Conservation (phyloP, 352 stramenopile species). For the Globisporangium iwayamae region DNA sequence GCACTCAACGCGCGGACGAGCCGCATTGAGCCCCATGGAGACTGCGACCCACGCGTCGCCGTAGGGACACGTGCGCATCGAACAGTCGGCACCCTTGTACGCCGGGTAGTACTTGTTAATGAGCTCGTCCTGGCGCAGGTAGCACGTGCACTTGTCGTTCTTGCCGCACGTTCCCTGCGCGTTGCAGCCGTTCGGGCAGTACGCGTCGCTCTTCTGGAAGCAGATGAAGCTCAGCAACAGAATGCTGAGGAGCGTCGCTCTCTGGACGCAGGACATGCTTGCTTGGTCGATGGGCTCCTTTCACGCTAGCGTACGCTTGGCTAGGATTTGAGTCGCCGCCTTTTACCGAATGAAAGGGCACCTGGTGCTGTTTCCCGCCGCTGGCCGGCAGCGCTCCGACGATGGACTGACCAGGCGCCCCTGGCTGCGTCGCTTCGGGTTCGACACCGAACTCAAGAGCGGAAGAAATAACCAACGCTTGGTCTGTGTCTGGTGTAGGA, state of each 20-base stretch:
- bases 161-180: conserved; percentile 81
- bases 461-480: conserved; percentile 6
- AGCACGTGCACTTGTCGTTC: conserved; percentile 93
- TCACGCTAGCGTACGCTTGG: background rate
- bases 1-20: conserved; percentile 87
- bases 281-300: background rate
- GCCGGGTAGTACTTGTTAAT: conserved; percentile 38
- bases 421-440: background rate
- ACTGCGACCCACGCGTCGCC: conserved; percentile 63
- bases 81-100: conserved; percentile 77
- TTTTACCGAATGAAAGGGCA: conserved; percentile 13
- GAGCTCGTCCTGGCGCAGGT: conserved; percentile 66
- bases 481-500: background rate
- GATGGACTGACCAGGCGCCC: conserved; percentile 4
- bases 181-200: conserved; percentile 84
- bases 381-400: background rate
- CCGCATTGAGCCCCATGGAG: conserved; percentile 60
- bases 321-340: conserved; percentile 12
- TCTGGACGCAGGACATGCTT: conserved; percentile 41
- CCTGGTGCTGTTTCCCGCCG: background rate
- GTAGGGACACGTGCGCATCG: conserved; percentile 69
- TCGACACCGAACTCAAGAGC: background rate
- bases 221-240: conserved; percentile 29
- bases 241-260: conserved; percentile 36
- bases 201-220: conserved; percentile 32